Conservation (phyloP, 345 rosid genomes). For the Eucalyptus tenuipes region DNA sequence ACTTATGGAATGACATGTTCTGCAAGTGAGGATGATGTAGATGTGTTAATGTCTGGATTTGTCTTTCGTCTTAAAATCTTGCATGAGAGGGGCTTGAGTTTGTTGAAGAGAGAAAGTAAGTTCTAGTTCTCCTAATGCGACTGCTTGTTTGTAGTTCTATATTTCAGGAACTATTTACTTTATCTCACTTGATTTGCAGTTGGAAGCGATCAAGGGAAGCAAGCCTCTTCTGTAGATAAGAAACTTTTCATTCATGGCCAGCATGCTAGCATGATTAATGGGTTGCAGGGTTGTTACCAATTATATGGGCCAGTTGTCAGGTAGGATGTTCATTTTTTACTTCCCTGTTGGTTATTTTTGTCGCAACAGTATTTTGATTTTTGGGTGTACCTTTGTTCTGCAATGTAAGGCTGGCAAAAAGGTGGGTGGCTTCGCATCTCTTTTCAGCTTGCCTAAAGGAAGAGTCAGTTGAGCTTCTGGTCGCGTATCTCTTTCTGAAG, state of each 20-base stretch:
- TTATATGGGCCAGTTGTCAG: constrained; percentile 69
- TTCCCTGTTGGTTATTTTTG: neutral
- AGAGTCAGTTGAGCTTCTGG: constrained; percentile 81
- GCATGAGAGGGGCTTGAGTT: constrained; percentile 83
- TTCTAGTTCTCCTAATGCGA: neutral
- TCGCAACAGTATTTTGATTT: neutral
- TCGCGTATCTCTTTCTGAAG: constrained; percentile 67
- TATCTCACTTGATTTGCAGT: constrained; percentile 19
- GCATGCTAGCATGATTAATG: constrained; percentile 96
- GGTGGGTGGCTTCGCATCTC: constrained; percentile 89
- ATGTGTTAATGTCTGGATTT: constrained; percentile 66
- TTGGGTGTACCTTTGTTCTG: neutral
- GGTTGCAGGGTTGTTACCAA: constrained; percentile 55
- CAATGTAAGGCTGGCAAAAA: constrained; percentile 70
- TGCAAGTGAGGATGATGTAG: constrained; percentile 70
- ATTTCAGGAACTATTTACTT: neutral
- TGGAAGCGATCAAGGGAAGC: constrained; percentile 38
- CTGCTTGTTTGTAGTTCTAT: neutral
- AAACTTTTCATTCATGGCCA: constrained; percentile 60
- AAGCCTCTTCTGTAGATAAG: constrained; percentile 49
- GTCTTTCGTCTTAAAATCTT: constrained; percentile 73
- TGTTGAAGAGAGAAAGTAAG: constrained; percentile 73
- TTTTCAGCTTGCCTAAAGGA: constrained; percentile 86
- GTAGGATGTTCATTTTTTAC: constrained; percentile 5
- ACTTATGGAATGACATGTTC: constrained; percentile 54